These are phyloP conservation scores for Rhytidiadelphus loreus DNA, from an alignment of 225 moss, liverwort and hornwort species.

Conservation along the genomic window DNA sequence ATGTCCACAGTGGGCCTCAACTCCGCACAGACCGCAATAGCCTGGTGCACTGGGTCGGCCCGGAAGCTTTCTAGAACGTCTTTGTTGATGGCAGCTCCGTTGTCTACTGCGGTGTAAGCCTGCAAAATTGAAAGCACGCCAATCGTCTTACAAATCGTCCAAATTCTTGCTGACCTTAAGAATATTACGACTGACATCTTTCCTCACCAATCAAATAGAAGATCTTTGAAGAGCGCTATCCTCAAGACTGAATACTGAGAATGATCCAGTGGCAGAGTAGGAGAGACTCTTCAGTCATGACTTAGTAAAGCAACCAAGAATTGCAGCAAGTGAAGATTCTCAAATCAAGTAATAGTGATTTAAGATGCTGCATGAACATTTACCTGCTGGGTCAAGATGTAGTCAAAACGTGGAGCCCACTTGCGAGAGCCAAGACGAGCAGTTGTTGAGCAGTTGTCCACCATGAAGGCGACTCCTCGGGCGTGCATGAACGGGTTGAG, in stretches of 20 bases:
- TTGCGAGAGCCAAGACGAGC: constrained; percentile 94
- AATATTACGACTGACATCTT: background rate
- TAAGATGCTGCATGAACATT: background rate
- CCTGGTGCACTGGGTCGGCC: constrained; percentile 86
- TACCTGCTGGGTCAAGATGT: constrained; percentile 92
- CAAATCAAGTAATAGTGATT: background rate
- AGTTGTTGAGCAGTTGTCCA: constrained; percentile 96
- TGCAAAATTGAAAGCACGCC: constrained; percentile 5
- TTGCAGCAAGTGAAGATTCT: background rate
- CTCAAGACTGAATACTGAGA: background rate
- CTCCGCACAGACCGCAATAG: constrained; percentile 80
- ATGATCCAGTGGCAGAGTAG: background rate
- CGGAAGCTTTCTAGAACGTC: constrained; percentile 70
- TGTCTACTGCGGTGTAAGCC: constrained; percentile 84
- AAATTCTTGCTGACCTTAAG: background rate
- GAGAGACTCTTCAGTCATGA: background rate
- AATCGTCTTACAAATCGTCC: background rate
- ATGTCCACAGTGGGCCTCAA: constrained; percentile 88
- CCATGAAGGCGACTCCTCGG: constrained; percentile 95
- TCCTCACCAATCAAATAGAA: background rate
- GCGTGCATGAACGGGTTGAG: constrained; percentile 97
- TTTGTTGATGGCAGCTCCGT: constrained; percentile 63
- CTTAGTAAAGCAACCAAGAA: background rate
- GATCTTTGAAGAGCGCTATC: background rate
- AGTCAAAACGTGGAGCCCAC: constrained; percentile 93